These are phyloP conservation scores for Zizania latifolia DNA, from an alignment of 176 grass and related monocot genomes.

Conservation along the genomic window DNA sequence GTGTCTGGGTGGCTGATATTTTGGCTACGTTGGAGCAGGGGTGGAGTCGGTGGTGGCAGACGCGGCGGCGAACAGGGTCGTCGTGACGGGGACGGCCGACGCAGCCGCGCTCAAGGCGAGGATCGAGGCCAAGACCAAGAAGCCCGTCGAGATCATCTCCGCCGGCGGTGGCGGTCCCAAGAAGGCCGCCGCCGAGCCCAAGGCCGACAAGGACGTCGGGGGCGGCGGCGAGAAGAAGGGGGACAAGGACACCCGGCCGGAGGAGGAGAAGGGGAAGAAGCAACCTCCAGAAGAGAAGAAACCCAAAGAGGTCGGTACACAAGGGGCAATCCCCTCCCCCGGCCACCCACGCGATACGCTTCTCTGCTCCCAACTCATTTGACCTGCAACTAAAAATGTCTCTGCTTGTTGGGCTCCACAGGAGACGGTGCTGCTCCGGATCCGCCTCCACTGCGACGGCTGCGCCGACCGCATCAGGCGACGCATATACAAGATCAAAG, in stretches of 20 bases:
- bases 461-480: constrained; percentile 69
- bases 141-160: constrained; percentile 51
- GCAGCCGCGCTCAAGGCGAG: constrained; percentile 51
- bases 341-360: constrained; percentile 10
- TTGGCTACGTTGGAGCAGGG: constrained; percentile 18
- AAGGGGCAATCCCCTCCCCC: constrained; percentile 4
- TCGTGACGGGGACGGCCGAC: constrained; percentile 48
- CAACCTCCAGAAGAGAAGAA: constrained; percentile 50
- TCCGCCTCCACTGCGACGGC: constrained; percentile 85
- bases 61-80: constrained; percentile 32
- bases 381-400: constrained; percentile 24
- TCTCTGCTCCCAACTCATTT: constrained; percentile 18
- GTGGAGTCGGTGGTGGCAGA: constrained; percentile 36
- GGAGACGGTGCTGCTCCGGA: constrained; percentile 66
- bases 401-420: constrained; percentile 6
- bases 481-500: constrained; percentile 75
- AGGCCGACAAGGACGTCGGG: constrained; percentile 13
- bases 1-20: background rate
- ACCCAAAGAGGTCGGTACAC: constrained; percentile 45
- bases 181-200: constrained; percentile 19
- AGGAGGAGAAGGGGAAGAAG: constrained; percentile 39
- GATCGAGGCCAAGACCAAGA: constrained; percentile 49
- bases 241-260: constrained; percentile 15
- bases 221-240: constrained; percentile 31
- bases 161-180: constrained; percentile 30